Base-by-base conservation (phyloP, 2,329 filamentous ascomycete genomes). In the Nigrospora osmanthi region DNA sequence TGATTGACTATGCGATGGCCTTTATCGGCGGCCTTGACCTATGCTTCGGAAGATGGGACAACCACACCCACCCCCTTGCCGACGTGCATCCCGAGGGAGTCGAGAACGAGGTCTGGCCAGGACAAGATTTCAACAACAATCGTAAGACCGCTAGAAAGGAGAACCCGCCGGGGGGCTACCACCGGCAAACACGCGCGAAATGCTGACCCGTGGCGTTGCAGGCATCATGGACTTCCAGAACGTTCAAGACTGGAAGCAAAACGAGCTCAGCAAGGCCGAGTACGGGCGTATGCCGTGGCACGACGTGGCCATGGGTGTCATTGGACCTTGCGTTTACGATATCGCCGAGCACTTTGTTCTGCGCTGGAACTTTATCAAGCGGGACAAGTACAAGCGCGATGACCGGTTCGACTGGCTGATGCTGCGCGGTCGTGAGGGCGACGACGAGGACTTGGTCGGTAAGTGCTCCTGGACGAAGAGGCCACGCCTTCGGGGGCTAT, bases 231-330 rank as follows among this genome's bases (percentile, higher is more conserved):
- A 98, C 58, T 98, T 97, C 62, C 77, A 96, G 55, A 85, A 84
- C 31, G 93, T 97, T 1, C 65, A 87, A 30, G 85, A 96, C 59
- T 97, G 91, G 91, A 89, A 93, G 64, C 80, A 85, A 41, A 97
- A 98, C 53, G 89, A 95, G 61, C 71, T 97, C 14, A 89, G 83
- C 63, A 97, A 97, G 66, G 82, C 85, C 3, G 88, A 95, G 40
- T 94, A 84, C 56, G 90, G 90, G 9, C 84, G 93, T 30, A 97
- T 98, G 93, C 91, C 91, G 0, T 98, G 93, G 93, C 90, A 97
- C 60, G 93, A 98, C 61, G 89, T 96, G 3, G 77, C 87, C 11
- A 94, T 97, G 86, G 89, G 85, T 12, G 55, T 96, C n/a, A 78
- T 93, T 47, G 91, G 93, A 0, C 88, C 90, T 15, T 87, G 83